phyloP scores from a whole-genome alignment of 2,329 filamentous ascomycete genomes.

The Ceratocystis colombiana region DNA sequence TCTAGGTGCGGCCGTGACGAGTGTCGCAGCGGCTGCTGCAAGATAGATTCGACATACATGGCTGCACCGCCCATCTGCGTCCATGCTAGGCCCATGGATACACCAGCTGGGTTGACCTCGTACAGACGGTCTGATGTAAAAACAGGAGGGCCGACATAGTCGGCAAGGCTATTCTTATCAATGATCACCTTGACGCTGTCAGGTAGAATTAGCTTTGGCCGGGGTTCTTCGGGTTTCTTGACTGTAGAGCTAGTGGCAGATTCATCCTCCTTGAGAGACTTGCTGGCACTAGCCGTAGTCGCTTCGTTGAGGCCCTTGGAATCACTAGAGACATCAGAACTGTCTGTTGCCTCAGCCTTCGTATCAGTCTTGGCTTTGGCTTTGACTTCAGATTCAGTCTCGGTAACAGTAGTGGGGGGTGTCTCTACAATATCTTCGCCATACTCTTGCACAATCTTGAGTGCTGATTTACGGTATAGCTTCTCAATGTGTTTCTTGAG shows the following conservation, averaged over 20 bases:
- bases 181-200: constrained; percentile 80
- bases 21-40: constrained; percentile 69
- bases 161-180: constrained; percentile 79
- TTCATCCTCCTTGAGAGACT: constrained; percentile 34
- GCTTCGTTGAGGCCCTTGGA: constrained; percentile 28
- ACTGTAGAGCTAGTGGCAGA: constrained; percentile 29
- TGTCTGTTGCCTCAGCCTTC: constrained; percentile 31
- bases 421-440: constrained; percentile 71
- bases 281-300: constrained; percentile 29
- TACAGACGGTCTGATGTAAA: constrained; percentile 95
- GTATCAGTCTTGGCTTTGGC: constrained; percentile 31
- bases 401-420: constrained; percentile 36
- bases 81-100: constrained; percentile 97
- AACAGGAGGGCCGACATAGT: constrained; percentile 91
- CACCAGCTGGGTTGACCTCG: constrained; percentile 83
- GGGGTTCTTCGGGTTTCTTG: constrained; percentile 56
- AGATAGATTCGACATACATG: constrained; percentile 92
- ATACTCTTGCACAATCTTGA: constrained; percentile 93
- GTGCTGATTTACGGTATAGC: constrained; percentile 90
- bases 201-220: constrained; percentile 70
- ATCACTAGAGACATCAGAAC: constrained; percentile 23
- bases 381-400: constrained; percentile 35
- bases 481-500: constrained; percentile 99
- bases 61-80: constrained; percentile 94
- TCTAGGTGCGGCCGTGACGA: constrained; percentile 70